Evolutionary conservation across 2,329 filamentous ascomycete genomes (phyloP).

Genomic region (Fusarium tricinctum): DNA sequence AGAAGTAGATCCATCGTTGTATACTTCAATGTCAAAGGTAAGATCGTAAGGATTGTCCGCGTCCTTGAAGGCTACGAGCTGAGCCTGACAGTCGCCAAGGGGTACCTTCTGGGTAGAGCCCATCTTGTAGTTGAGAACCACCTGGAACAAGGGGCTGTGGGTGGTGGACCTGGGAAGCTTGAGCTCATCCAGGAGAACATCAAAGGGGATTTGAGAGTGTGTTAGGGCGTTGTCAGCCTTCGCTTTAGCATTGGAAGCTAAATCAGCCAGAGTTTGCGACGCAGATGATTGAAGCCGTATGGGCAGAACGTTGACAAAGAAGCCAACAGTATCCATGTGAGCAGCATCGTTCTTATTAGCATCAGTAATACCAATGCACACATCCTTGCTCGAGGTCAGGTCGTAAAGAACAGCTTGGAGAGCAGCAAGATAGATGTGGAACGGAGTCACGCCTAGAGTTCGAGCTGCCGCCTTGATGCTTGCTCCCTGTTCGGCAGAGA

Average conservation of each 20-base stretch:
- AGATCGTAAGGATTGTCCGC: constrained; percentile 12
- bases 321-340: constrained; percentile 14
- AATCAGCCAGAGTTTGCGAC: neutral
- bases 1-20: neutral
- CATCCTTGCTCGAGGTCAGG: constrained; percentile 5
- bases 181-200: constrained; percentile 12
- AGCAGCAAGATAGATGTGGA: constrained; percentile 20
- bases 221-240: constrained; percentile 6
- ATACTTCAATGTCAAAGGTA: constrained; percentile 2
- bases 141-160: constrained; percentile 14
- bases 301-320: constrained; percentile 29
- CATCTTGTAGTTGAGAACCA: constrained; percentile 14
- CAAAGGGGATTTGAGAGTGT: constrained; percentile 9
- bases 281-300: neutral
- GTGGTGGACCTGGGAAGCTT: constrained; percentile 14
- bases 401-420: constrained; percentile 23
- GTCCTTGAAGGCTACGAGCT: constrained; percentile 7
- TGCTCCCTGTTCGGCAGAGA: neutral
- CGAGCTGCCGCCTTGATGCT: neutral
- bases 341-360: constrained; percentile 22
- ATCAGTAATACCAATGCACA: constrained; percentile 28
- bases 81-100: neutral
- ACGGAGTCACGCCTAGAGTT: constrained; percentile 8
- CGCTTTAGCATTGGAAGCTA: neutral
- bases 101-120: constrained; percentile 15